phyloP scores from a whole-genome alignment of 2,329 filamentous ascomycete genomes.

The Fusarium sp. region DNA sequence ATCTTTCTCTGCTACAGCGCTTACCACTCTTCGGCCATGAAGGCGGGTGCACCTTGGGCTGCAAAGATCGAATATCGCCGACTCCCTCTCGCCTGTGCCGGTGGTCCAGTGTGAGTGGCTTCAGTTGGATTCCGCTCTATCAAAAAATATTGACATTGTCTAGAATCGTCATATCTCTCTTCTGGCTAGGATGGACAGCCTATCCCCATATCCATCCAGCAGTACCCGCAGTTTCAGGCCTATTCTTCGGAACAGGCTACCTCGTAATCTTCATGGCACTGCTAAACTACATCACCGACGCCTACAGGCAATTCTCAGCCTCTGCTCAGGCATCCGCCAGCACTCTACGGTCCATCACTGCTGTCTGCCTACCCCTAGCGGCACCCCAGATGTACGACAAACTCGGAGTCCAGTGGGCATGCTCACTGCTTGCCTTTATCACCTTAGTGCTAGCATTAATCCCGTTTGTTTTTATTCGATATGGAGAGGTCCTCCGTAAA shows the following conservation, averaged over 20 bases:
- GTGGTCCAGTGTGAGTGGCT: conserved; percentile 1
- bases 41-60: conserved; percentile 17
- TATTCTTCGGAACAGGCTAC: not conserved
- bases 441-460: not conserved
- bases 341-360: conserved; percentile 11
- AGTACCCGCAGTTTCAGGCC: not conserved
- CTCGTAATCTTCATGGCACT: not conserved
- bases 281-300: conserved; percentile 21
- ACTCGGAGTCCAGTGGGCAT: conserved; percentile 33
- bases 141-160: not conserved
- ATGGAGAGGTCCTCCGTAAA: not conserved
- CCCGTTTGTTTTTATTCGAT: not conserved
- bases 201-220: not conserved
- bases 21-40: conserved; percentile 15
- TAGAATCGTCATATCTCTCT: conserved; percentile 23
- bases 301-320: conserved; percentile 12
- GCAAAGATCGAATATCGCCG: conserved; percentile 25
- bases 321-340: conserved; percentile 15
- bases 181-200: conserved; percentile 35
- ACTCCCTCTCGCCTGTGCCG: conserved; percentile 27
- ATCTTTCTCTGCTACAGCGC: conserved; percentile 28
- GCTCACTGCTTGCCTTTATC: not conserved
- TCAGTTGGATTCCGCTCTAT: no score
- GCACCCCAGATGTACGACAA: conserved; percentile 23
- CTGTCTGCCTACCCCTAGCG: conserved; percentile 18